These are phyloP conservation scores for Fraxinus nigra DNA, from an alignment of 305 asterid species.

Conservation along the genomic window DNA sequence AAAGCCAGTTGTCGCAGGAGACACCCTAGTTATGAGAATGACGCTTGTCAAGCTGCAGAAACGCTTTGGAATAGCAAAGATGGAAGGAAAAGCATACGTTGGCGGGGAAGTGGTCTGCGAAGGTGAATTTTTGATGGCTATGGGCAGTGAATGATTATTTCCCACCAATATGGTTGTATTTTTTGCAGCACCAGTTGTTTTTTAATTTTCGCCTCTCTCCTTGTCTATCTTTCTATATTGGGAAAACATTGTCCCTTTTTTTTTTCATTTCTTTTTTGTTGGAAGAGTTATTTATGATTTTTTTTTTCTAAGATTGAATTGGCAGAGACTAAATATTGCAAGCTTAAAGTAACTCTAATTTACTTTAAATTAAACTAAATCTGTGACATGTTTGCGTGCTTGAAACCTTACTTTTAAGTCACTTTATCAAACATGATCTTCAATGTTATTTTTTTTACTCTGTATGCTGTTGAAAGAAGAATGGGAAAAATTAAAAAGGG, in stretches of 20 bases:
- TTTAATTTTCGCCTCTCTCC: neutral
- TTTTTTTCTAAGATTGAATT: neutral
- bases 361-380: neutral
- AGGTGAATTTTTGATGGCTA: conserved; percentile 82
- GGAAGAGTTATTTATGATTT: neutral
- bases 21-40: conserved; percentile 90
- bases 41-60: conserved; percentile 76
- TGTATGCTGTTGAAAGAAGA: neutral
- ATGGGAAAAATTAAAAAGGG: neutral
- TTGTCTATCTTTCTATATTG: neutral
- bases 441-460: neutral
- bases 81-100: conserved; percentile 83
- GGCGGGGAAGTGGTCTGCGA: conserved; percentile 69
- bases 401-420: neutral
- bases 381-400: neutral
- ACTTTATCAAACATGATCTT: neutral
- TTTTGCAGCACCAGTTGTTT: neutral
- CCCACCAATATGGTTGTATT: neutral
- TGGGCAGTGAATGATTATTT: conserved; percentile 37
- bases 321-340: neutral
- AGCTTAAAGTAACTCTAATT: neutral
- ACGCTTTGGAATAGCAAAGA: conserved; percentile 75
- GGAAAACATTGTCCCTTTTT: neutral
- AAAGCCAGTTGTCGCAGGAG: conserved; percentile 90
- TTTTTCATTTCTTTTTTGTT: neutral